Evolutionary conservation across 2,329 filamentous ascomycete species (phyloP).

Genomic region (Fusarium liriodendri): DNA sequence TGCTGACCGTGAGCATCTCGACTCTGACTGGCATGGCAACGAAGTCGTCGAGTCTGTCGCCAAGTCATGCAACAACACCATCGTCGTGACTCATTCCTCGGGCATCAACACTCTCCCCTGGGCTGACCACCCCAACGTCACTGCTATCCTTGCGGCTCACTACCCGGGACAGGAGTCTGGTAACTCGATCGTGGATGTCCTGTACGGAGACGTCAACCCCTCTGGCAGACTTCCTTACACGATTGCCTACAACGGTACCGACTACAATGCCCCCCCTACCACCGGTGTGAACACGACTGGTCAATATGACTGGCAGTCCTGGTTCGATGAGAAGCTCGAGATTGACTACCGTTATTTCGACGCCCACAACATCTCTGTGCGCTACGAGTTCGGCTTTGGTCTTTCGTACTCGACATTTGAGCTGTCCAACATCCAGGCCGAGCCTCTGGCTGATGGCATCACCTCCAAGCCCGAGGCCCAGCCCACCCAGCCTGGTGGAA

Average conservation of each 20-base stretch:
- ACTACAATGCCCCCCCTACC: constrained; percentile 56
- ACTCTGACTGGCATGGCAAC: constrained; percentile 70
- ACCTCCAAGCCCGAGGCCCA: constrained; percentile 44
- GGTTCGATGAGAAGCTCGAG: constrained; percentile 72
- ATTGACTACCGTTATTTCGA: constrained; percentile 77
- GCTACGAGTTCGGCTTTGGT: constrained; percentile 76
- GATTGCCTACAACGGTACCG: constrained; percentile 67
- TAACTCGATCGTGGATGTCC: constrained; percentile 72
- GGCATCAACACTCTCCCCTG: constrained; percentile 75
- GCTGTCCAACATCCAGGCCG: constrained; percentile 52
- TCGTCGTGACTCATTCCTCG: constrained; percentile 77
- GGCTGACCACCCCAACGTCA: constrained; percentile 74
- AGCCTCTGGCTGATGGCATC: constrained; percentile 36
- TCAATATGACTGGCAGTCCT: constrained; percentile 55
- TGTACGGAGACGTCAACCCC: constrained; percentile 76
- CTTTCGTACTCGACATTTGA: constrained; percentile 75
- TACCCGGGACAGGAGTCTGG: constrained; percentile 79
- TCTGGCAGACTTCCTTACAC: constrained; percentile 79
- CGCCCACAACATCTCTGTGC: constrained; percentile 66
- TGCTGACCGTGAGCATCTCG: constrained; percentile 65
- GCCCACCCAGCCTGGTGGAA: constrained; percentile 62
- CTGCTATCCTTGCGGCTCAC: constrained; percentile 75
- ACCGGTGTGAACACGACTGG: constrained; percentile 52
- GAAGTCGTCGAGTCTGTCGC: constrained; percentile 71
- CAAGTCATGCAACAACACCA: constrained; percentile 69